Percentiles rank a stretch among this genome's conserved stretches.
Conservation (phyloP, 2,329 filamentous ascomycete genomes). For the Orbilia javanica region DNA sequence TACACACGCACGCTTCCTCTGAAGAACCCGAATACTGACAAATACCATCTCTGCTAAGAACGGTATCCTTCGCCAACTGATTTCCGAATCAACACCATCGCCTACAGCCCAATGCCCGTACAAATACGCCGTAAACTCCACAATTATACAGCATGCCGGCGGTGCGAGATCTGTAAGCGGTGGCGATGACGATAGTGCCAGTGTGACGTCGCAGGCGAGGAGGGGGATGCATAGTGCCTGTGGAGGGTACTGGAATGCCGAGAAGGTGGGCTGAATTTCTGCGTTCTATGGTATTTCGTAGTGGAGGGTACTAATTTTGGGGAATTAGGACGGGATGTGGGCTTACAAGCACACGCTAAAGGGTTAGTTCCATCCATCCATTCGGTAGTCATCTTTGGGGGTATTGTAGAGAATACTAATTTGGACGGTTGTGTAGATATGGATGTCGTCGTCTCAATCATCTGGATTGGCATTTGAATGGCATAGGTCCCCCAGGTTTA, state of each 20-base stretch:
- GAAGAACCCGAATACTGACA: neutral
- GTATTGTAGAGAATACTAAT: conserved; percentile 63
- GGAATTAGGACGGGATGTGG: conserved; percentile 81
- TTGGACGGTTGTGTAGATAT: conserved; percentile 64
- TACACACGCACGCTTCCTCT: too few species aligned
- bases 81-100: conserved; percentile 77
- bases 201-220: conserved; percentile 79
- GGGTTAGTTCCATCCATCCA: conserved; percentile 39
- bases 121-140: conserved; percentile 98
- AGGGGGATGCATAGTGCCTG: conserved; percentile 91
- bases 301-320: conserved; percentile 8
- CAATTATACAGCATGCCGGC: conserved; percentile 90
- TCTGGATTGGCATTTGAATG: conserved; percentile 80
- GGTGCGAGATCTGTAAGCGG: conserved; percentile 68
- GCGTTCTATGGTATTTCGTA: neutral
- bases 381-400: conserved; percentile 62
- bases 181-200: conserved; percentile 71
- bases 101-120: conserved; percentile 72
- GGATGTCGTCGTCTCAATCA: conserved; percentile 78
- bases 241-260: conserved; percentile 90
- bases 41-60: conserved; percentile 69
- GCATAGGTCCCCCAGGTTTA: neutral
- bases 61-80: conserved; percentile 80
- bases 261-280: conserved; percentile 69
- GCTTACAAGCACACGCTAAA: conserved; percentile 81